Evolutionary conservation across 768 basidiomycete genomes (phyloP).

Genomic region (Megacollybia marginata): DNA sequence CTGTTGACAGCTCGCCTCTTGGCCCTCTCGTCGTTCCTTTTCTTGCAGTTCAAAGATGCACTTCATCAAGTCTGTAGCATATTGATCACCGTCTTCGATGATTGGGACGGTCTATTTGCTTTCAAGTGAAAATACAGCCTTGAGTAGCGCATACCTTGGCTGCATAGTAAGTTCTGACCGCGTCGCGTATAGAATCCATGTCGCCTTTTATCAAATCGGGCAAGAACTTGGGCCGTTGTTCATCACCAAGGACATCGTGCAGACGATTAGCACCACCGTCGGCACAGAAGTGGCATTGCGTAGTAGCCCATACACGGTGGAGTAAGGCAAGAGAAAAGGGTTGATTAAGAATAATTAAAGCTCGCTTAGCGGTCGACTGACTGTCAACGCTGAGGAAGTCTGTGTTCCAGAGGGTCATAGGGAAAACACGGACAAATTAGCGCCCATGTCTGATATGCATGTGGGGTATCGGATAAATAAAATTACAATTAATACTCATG

Average conservation of each 20-base stretch:
- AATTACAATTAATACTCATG: slow-evolving; percentile 22
- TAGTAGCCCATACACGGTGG: slow-evolving; percentile 46
- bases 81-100: slow-evolving; percentile 60
- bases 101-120: slow-evolving; percentile 58
- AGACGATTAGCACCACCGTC: slow-evolving; percentile 88
- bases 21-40: slow-evolving; percentile 38
- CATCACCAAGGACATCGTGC: slow-evolving; percentile 39
- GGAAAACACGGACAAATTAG: not conserved
- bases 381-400: slow-evolving; percentile 26
- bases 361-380: slow-evolving; percentile 23
- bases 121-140: not conserved
- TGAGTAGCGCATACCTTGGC: slow-evolving; percentile 34
- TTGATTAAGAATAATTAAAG: slow-evolving; percentile 87
- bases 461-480: no score
- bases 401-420: slow-evolving; percentile 31
- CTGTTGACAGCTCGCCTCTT: slow-evolving; percentile 21
- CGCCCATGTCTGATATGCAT: not conserved
- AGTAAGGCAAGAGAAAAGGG: slow-evolving; percentile 67
- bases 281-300: slow-evolving; percentile 59
- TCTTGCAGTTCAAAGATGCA: slow-evolving; percentile 62
- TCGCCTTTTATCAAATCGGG: slow-evolving; percentile 93
- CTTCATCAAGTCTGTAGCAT: slow-evolving; percentile 96
- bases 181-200: slow-evolving; percentile 76
- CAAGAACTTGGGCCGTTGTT: slow-evolving; percentile 40
- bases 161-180: slow-evolving; percentile 67